Conservation (phyloP, 257 asterid genomes). For the Fraxinus americana region DNA sequence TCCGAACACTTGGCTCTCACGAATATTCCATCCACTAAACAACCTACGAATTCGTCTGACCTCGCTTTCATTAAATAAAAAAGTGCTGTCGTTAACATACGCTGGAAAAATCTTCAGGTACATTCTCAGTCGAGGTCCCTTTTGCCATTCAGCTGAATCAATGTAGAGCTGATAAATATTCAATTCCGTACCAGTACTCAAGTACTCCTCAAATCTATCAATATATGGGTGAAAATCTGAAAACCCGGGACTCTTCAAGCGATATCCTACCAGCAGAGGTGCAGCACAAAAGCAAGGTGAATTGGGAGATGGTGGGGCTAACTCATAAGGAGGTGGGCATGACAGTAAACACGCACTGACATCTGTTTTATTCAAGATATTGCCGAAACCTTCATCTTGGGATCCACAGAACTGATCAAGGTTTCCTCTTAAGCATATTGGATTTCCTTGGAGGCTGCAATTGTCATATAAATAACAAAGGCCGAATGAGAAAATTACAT, state of each 20-base stretch:
- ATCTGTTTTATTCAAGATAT: conserved; percentile 29
- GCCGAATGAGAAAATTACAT: neutral
- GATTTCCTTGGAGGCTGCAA: conserved; percentile 88
- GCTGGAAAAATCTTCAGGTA: conserved; percentile 74
- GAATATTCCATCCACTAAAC: conserved; percentile 50
- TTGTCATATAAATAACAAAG: neutral
- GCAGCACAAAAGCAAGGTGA: conserved; percentile 74
- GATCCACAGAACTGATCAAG: conserved; percentile 51
- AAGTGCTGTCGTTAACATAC: conserved; percentile 31
- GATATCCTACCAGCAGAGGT: conserved; percentile 79
- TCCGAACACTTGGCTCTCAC: conserved; percentile 45
- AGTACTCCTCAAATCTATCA: conserved; percentile 49
- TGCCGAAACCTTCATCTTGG: conserved; percentile 42
- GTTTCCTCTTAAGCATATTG: conserved; percentile 51
- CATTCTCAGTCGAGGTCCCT: conserved; percentile 83
- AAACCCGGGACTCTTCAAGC: conserved; percentile 94
- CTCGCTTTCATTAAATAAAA: conserved; percentile 43
- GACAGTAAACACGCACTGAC: conserved; percentile 39
- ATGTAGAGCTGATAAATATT: conserved; percentile 62
- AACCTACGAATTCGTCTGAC: conserved; percentile 37
- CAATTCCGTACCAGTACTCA: conserved; percentile 61
- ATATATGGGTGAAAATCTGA: conserved; percentile 64
- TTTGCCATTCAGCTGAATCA: conserved; percentile 61
- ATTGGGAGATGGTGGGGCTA: conserved; percentile 56
- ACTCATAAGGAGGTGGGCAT: conserved; percentile 69